Evolutionary conservation across 2,329 filamentous ascomycete genomes (phyloP).

Genomic region (Xylariaceae sp.): DNA sequence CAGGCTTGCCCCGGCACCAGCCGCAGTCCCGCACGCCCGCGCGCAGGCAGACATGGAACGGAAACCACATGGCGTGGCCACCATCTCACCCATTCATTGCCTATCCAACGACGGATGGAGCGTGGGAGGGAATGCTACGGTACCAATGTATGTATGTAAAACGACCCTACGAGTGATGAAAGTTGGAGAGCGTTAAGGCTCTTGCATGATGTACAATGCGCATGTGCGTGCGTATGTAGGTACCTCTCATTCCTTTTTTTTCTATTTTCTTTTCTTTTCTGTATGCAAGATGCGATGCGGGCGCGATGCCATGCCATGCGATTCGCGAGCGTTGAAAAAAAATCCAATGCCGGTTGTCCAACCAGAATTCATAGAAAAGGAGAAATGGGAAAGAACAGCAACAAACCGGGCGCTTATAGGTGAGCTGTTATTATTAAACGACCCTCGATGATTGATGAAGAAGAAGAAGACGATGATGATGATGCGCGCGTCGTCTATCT

Average conservation of each 20-base stretch:
- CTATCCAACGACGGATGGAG: slow-evolving; percentile 1
- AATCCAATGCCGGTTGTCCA: slow-evolving; percentile 8
- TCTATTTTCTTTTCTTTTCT: neutral
- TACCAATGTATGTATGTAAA: neutral
- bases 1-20: slow-evolving; percentile 14
- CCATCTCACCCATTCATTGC: slow-evolving; percentile 1
- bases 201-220: neutral
- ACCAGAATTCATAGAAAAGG: neutral
- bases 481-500: no score
- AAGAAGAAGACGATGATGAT: no score
- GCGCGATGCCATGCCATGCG: neutral
- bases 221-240: no score
- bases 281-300: slow-evolving; percentile 13
- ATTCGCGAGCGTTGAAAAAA: slow-evolving; percentile 7
- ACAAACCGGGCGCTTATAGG: no score
- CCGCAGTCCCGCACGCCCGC: slow-evolving; percentile 16
- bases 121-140: neutral
- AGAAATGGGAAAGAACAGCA: slow-evolving; percentile 8
- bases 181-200: neutral
- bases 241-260: no score
- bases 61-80: slow-evolving; percentile 18
- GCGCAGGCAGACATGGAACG: slow-evolving; percentile 5
- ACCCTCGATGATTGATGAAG: no score
- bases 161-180: no score
- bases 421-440: no score